These are phyloP conservation scores for Myxozyma vanderwaltii DNA, from an alignment of 805 yeast species.

Conservation along the genomic window DNA sequence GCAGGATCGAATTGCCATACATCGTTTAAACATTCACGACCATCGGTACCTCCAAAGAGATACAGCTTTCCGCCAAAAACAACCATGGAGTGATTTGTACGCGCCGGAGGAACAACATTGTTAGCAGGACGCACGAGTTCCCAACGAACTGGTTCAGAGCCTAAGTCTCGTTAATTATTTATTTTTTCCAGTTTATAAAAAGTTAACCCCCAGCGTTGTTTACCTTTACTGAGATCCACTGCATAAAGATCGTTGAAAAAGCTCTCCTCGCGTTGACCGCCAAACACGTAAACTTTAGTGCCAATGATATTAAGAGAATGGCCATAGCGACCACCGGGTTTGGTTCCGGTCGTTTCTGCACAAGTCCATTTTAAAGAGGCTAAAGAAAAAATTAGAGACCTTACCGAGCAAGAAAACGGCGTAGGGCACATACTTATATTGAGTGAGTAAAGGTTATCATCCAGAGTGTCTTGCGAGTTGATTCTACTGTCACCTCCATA, in stretches of 20 bases:
- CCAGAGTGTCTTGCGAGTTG: constrained; percentile 51
- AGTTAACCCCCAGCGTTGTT: not conserved
- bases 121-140: constrained; percentile 60
- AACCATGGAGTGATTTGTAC: constrained; percentile 89
- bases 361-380: constrained; percentile 77
- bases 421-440: constrained; percentile 49
- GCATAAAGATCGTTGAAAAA: constrained; percentile 80
- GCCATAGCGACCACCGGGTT: constrained; percentile 93
- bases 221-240: constrained; percentile 75
- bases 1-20: constrained; percentile 79
- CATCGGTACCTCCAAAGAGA: constrained; percentile 91
- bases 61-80: constrained; percentile 76
- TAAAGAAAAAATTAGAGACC: not conserved
- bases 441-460: constrained; percentile 85
- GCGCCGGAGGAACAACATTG: constrained; percentile 67
- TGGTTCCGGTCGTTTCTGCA: constrained; percentile 69
- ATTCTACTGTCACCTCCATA: constrained; percentile 95
- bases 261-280: constrained; percentile 89
- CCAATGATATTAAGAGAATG: constrained; percentile 80
- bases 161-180: not conserved
- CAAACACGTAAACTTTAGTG: constrained; percentile 74
- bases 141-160: constrained; percentile 59
- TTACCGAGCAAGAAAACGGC: not conserved
- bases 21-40: constrained; percentile 68
- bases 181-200: not conserved